phyloP scores from a whole-genome alignment of 2,329 filamentous ascomycete genomes.

The Fusarium nodosum region DNA sequence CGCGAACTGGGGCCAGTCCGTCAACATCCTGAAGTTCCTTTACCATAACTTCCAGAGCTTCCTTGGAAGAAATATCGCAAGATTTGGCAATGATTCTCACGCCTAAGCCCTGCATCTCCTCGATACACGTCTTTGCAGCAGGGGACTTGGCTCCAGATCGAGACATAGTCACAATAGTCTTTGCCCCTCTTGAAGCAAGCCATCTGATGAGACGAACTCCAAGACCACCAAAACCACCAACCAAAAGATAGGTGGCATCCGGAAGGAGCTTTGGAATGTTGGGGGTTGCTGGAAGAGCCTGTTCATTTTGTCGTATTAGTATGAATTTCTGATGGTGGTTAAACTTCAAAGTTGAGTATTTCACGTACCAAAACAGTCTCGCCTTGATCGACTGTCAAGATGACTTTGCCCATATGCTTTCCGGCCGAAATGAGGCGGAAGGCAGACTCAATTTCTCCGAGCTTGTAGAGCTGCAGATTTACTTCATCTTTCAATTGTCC shows the following conservation, averaged over 20 bases:
- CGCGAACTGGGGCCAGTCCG: constrained; percentile 3
- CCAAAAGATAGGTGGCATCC: constrained; percentile 8
- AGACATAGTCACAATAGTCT: constrained; percentile 12
- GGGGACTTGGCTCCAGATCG: constrained; percentile 10
- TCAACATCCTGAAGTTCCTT: constrained; percentile 5
- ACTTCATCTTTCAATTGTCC: constrained; percentile 6
- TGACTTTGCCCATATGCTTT: constrained; percentile 13
- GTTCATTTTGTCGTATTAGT: constrained; percentile 3
- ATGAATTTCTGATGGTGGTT: background rate
- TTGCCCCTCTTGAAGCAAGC: constrained; percentile 12
- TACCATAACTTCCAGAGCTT: constrained; percentile 3
- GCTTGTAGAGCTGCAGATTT: constrained; percentile 1
- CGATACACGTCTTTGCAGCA: constrained; percentile 3
- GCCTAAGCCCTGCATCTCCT: constrained; percentile 4
- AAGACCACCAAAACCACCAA: constrained; percentile 12
- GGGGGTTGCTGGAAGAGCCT: constrained; percentile 13
- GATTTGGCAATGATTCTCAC: constrained; percentile 1
- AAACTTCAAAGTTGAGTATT: background rate
- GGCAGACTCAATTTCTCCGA: constrained; percentile 6
- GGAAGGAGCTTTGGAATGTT: constrained; percentile 5
- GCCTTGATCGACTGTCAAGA: constrained; percentile 4
- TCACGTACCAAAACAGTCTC: constrained; percentile 7
- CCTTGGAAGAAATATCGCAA: constrained; percentile 8
- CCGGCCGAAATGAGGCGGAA: constrained; percentile 10
- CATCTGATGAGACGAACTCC: constrained; percentile 12